phyloP scores from a whole-genome alignment of 805 yeast genomes.

The Sugiyamaella mastotermitis region DNA sequence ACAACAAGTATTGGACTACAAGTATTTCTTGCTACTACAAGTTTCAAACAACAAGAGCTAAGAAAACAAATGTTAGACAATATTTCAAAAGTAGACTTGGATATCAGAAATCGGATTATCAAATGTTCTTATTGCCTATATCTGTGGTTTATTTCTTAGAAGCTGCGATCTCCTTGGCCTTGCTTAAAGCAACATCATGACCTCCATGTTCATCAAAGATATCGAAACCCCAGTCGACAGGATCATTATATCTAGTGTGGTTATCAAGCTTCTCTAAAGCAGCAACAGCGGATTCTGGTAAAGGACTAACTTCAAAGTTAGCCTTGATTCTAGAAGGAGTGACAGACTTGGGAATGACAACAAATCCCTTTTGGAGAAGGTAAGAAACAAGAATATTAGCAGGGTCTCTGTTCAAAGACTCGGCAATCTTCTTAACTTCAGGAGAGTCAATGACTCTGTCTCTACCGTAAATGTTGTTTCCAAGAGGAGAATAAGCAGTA shows the following conservation, averaged over 20 bases:
- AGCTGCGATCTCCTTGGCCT: too few species aligned
- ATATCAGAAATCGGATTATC: too few species aligned
- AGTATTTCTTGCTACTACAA: too few species aligned
- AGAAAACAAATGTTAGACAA: too few species aligned
- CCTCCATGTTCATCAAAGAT: slow-evolving; percentile 25
- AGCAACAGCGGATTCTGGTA: slow-evolving; percentile 38
- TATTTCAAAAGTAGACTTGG: too few species aligned
- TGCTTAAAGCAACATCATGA: slow-evolving; percentile 18
- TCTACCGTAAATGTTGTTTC: slow-evolving; percentile 19
- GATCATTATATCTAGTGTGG: slow-evolving; percentile 25
- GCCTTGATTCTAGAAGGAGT: slow-evolving; percentile 53
- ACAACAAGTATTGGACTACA: too few species aligned
- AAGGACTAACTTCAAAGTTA: slow-evolving; percentile 51
- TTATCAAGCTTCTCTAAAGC: slow-evolving; percentile 21
- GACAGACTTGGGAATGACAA: slow-evolving; percentile 73
- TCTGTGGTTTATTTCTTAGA: too few species aligned
- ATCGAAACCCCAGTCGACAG: slow-evolving; percentile 27
- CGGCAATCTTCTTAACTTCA: slow-evolving; percentile 47
- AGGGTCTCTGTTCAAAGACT: slow-evolving; percentile 44
- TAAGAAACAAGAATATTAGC: slow-evolving; percentile 70
- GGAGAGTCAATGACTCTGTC: slow-evolving; percentile 44
- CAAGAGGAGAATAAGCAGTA: slow-evolving; percentile 61
- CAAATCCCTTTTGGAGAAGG: slow-evolving; percentile 70
- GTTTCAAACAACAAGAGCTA: too few species aligned
- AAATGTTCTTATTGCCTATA: too few species aligned